Evolutionary conservation across 306 rosid genomes (phyloP).

Genomic region (Quercus variabilis): DNA sequence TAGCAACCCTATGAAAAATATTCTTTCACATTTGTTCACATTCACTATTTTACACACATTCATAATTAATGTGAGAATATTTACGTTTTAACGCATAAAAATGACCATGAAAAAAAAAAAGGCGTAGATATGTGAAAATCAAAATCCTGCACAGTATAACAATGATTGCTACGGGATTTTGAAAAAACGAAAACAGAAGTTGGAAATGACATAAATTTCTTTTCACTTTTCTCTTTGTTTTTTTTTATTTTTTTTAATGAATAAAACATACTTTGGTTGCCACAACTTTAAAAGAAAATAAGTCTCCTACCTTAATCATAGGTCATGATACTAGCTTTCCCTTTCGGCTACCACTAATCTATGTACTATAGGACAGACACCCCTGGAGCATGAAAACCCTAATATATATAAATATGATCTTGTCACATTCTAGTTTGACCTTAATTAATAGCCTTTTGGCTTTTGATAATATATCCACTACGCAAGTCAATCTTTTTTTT

Average conservation of each 20-base stretch:
- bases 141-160: background rate
- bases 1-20: background rate
- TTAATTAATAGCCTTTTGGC: background rate
- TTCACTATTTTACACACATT: too few species aligned
- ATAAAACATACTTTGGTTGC: conserved; percentile 22
- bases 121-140: too few species aligned
- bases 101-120: too few species aligned
- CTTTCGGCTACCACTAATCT: conserved; percentile 55
- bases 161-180: background rate
- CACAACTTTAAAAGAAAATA: conserved; percentile 24
- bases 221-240: conserved; percentile 1
- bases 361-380: conserved; percentile 8
- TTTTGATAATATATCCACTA: conserved; percentile 4
- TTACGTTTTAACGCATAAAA: too few species aligned
- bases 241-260: background rate
- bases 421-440: conserved; percentile 19
- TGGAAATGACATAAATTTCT: conserved; percentile 3
- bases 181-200: conserved; percentile 3
- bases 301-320: conserved; percentile 38
- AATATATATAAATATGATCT: background rate
- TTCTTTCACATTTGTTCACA: too few species aligned
- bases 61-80: too few species aligned
- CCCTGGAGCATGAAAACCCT: conserved; percentile 1
- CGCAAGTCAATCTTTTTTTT: conserved; percentile 18
- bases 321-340: conserved; percentile 18